These are phyloP conservation scores for Anthracocystis setariae DNA, from an alignment of 1,284 basidiomycete species.

Conservation along the genomic window DNA sequence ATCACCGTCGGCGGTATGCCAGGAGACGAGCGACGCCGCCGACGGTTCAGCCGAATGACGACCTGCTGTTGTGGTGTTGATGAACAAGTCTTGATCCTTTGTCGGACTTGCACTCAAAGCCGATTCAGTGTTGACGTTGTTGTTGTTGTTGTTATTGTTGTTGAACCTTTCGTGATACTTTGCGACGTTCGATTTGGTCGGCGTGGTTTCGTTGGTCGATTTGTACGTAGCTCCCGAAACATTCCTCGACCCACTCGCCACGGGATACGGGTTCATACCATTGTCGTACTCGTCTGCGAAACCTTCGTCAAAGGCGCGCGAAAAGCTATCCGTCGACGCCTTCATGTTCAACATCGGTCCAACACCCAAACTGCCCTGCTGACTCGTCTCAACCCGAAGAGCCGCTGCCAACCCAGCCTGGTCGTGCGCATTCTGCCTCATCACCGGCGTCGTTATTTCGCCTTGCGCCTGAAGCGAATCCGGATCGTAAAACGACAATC, in stretches of 20 bases:
- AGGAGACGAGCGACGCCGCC: constrained; percentile 24
- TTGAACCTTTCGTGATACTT: constrained; percentile 46
- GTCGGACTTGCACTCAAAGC: too few species aligned
- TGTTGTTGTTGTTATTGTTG: constrained; percentile 21
- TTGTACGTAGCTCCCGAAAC: constrained; percentile 20
- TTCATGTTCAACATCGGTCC: constrained; percentile 14
- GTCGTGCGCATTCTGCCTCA: constrained; percentile 1
- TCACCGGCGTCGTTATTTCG: background rate
- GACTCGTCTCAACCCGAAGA: constrained; percentile 21
- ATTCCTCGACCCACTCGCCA: constrained; percentile 25
- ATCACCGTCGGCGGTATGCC: constrained; percentile 44
- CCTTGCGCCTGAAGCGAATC: constrained; percentile 28
- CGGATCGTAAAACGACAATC: constrained; percentile 50
- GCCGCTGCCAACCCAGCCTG: constrained; percentile 26
- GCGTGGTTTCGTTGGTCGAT: constrained; percentile 14
- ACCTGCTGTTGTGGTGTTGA: constrained; percentile 1
- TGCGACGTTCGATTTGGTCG: constrained; percentile 20
- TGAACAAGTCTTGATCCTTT: constrained; percentile 15
- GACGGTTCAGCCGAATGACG: constrained; percentile 40
- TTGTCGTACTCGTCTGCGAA: constrained; percentile 33
- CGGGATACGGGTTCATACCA: constrained; percentile 17
- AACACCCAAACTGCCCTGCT: background rate
- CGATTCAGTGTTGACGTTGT: constrained; percentile 1
- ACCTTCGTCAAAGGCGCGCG: constrained; percentile 46
- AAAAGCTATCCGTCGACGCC: constrained; percentile 44